Evolutionary conservation across 73 alveolate species (phyloP), one percentile per base, ranked within the genome.

Genomic region (Paraurostyla sp.): DNA sequence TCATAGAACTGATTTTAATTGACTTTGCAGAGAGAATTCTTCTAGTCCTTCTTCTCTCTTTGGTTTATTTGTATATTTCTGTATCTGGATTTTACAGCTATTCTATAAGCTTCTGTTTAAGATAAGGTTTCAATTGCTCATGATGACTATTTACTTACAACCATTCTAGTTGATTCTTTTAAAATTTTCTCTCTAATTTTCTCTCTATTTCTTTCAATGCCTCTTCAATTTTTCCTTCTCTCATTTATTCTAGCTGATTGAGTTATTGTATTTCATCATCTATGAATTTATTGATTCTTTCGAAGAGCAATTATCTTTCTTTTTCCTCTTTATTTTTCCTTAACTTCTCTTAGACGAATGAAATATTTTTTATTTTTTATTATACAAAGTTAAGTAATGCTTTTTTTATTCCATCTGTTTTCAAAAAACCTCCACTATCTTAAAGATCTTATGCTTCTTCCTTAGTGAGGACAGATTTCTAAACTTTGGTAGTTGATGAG

Each of bases 111-210:
- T 65, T 65, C 36, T 65, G 23, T 38, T 65, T 65, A 3, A 65
- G 25, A 38, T 65, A 65, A 16, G 82, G 82, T 65, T 65, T 65
- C 3, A 65, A 16, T 4, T 65, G 58, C 13, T 65, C 41, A 65
- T 65, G 82, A 33, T 65, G 9, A 58, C 82, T 65, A 13, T 6
- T 2, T 11, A 65, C 82, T 32, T 40, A 38, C 23, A 65, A 30
- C 82, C 82, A 65, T 65, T 65, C 82, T 4, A 65, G 46, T 13
- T 65, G 58, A 38, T 65, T 65, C 36, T 65, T 65, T 65, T 32
- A 38, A 35, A 15, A 65, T 38, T 65, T 65, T 23, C 82, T 65
- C 7, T 32, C 56, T 30, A 65, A 38, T 38, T 65, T 18, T 9
- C 41, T 65, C 82, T 65, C 82, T 15, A 65, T 65, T 38, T 18